Percentiles rank a stretch among this genome's conserved stretches.
These are phyloP conservation scores for Microstegium vimineum DNA, from an alignment of 176 grass and related monocot species.

Conservation along the genomic window DNA sequence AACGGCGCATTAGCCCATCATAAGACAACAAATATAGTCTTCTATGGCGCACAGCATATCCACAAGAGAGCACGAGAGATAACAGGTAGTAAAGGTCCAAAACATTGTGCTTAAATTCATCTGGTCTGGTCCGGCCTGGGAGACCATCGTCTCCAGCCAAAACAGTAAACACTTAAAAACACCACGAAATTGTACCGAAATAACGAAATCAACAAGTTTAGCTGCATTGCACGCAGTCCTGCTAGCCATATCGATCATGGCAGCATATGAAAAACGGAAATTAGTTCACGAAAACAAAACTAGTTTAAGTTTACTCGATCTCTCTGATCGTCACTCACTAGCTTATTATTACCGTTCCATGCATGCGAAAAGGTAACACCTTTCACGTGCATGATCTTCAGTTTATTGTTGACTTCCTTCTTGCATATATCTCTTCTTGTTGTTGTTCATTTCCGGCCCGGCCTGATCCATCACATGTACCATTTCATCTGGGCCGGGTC, in stretches of 20 bases:
- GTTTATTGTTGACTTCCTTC: not conserved
- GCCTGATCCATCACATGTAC: not conserved
- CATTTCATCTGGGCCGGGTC: slow-evolving; percentile 70
- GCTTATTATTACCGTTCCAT: not conserved
- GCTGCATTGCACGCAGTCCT: not conserved
- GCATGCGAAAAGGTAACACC: not conserved
- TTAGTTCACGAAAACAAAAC: too few species aligned
- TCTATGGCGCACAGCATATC: not conserved
- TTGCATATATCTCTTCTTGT: not conserved
- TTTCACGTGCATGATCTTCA: not conserved
- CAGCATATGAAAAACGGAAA: too few species aligned
- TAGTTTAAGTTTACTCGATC: not conserved
- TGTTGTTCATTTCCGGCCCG: not conserved
- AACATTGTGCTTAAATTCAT: slow-evolving; percentile 18
- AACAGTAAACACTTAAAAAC: not conserved
- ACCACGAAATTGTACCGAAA: not conserved
- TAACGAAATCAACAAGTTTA: not conserved
- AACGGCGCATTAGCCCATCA: too few species aligned
- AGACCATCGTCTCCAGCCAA: not conserved
- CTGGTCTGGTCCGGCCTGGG: not conserved
- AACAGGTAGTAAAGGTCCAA: slow-evolving; percentile 26
- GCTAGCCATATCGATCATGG: too few species aligned
- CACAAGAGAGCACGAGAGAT: not conserved
- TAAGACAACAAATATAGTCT: too few species aligned
- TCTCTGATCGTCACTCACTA: not conserved